A percentile compares a stretch with the other conserved stretches of the same genome.
Conservation (phyloP, 371 early-diverging fungal species). For the Apophysomyces ossiformis region DNA sequence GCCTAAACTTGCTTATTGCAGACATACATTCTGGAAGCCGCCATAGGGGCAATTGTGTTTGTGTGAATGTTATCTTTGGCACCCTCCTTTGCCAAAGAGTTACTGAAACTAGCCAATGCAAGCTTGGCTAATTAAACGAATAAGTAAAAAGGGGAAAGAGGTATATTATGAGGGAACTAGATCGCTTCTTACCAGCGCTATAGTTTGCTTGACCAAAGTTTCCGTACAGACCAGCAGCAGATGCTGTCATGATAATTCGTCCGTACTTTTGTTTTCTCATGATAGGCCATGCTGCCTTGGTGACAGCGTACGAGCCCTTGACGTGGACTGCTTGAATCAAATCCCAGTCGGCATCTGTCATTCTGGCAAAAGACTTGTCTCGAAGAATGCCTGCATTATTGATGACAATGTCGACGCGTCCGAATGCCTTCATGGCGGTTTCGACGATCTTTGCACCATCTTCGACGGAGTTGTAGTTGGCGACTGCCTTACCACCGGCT, state of each 20-base stretch:
- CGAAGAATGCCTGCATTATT: conserved; percentile 98
- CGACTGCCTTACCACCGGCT: conserved; percentile 94
- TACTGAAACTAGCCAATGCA: conserved; percentile 89
- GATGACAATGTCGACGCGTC: conserved; percentile 93
- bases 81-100: conserved; percentile 94
- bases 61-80: conserved; percentile 88
- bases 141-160: conserved; percentile 2
- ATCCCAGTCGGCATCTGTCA: conserved; percentile 98
- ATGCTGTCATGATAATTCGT: conserved; percentile 79
- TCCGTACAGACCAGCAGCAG: conserved; percentile 97
- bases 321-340: conserved; percentile 92
- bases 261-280: conserved; percentile 96
- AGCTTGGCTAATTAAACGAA: conserved; percentile 75
- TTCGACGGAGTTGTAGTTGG: conserved; percentile 97
- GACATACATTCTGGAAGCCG: conserved; percentile 90
- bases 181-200: conserved; percentile 57
- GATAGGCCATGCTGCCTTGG: conserved; percentile 96
- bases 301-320: conserved; percentile 92
- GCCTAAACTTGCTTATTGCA: not conserved
- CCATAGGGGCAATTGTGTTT: conserved; percentile 97
- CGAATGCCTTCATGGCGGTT: conserved; percentile 94
- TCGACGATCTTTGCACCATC: conserved; percentile 97
- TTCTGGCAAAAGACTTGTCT: conserved; percentile 93
- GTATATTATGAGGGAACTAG: not conserved
- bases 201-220: conserved; percentile 99